Evolutionary conservation across 305 asterid genomes (phyloP).

Genomic region (Fraxinus xanthoxyloides): DNA sequence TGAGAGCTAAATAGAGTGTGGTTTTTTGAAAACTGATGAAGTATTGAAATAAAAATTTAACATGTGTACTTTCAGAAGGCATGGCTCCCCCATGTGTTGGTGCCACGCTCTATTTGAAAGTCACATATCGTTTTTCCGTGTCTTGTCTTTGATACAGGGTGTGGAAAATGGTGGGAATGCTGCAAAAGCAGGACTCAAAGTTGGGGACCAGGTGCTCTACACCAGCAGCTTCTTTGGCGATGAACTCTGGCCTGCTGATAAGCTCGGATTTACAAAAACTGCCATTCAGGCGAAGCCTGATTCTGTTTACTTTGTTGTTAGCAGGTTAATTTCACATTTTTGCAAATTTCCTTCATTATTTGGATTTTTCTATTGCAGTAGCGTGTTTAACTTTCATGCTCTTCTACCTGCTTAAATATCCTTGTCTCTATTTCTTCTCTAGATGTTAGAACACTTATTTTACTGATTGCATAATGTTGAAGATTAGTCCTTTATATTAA

Average conservation of each 20-base stretch:
- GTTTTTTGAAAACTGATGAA: neutral
- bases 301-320: conserved; percentile 83
- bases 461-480: neutral
- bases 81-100: neutral
- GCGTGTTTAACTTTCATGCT: neutral
- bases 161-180: conserved; percentile 92
- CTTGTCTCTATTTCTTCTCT: neutral
- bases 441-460: neutral
- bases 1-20: neutral
- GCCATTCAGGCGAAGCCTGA: conserved; percentile 96
- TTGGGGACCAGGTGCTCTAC: conserved; percentile 85
- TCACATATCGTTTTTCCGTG: neutral
- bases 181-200: conserved; percentile 91
- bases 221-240: conserved; percentile 98
- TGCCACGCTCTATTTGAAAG: neutral
- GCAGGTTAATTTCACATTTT: conserved; percentile 51
- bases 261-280: conserved; percentile 92
- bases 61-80: neutral
- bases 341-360: neutral
- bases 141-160: conserved; percentile 39
- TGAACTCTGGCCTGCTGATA: conserved; percentile 98
- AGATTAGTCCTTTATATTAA: neutral
- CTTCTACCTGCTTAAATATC: neutral
- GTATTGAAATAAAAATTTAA: neutral
- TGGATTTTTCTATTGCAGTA: neutral